These are phyloP conservation scores for Saccharomyces eubayanus DNA, from an alignment of 805 yeast species.

Conservation along the genomic window DNA sequence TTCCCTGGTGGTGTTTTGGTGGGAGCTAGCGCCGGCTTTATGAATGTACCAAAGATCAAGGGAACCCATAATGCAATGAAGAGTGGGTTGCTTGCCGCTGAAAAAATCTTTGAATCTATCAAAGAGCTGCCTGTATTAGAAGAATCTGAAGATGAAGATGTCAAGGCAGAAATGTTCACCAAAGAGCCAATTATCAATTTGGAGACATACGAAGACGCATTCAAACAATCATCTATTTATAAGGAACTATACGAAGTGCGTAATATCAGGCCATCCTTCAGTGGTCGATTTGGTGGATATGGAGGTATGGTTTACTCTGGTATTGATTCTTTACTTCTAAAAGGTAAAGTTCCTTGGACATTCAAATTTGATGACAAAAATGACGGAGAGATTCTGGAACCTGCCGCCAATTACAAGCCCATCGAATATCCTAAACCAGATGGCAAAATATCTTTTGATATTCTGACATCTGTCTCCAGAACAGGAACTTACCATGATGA, in stretches of 20 bases:
- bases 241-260: conserved; percentile 79
- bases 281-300: conserved; percentile 58
- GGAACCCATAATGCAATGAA: conserved; percentile 98
- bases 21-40: conserved; percentile 93
- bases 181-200: conserved; percentile 41
- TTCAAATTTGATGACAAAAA: conserved; percentile 50
- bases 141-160: conserved; percentile 27
- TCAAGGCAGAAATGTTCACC: conserved; percentile 24
- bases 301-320: conserved; percentile 87
- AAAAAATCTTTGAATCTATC: conserved; percentile 53
- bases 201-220: conserved; percentile 50
- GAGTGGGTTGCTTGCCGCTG: conserved; percentile 93
- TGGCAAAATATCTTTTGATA: conserved; percentile 83
- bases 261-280: conserved; percentile 88
- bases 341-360: conserved; percentile 86
- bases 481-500: conserved; percentile 96
- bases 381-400: conserved; percentile 64
- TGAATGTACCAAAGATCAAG: conserved; percentile 95
- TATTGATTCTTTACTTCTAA: conserved; percentile 64
- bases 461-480: conserved; percentile 88
- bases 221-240: conserved; percentile 75
- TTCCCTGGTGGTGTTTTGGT: conserved; percentile 96
- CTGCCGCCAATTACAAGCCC: conserved; percentile 57
- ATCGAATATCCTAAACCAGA: conserved; percentile 95
- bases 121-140: conserved; percentile 36